A percentile compares a stretch with the other conserved stretches of the same genome.
These are phyloP conservation scores for Euclidium syriacum DNA, from an alignment of 345 rosid genomes.

Conservation along the genomic window DNA sequence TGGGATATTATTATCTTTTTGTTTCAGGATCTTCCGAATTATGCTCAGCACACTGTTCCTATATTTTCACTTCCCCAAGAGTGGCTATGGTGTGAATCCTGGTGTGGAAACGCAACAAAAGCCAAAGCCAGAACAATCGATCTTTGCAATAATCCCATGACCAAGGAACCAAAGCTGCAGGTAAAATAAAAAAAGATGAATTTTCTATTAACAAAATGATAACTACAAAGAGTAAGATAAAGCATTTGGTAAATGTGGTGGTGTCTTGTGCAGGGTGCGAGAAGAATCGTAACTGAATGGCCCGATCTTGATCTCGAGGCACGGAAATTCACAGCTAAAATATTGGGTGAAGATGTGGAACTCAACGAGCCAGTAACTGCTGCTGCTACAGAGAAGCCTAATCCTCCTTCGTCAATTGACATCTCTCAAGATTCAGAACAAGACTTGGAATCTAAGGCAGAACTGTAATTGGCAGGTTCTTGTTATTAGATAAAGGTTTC, in stretches of 20 bases:
- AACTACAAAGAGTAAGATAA: no score
- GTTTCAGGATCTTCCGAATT: constrained; percentile 96
- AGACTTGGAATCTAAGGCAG: constrained; percentile 68
- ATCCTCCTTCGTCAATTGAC: constrained; percentile 22
- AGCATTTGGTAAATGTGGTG: not conserved
- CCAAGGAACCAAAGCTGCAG: constrained; percentile 98
- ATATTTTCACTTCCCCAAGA: constrained; percentile 94
- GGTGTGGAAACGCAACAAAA: constrained; percentile 98
- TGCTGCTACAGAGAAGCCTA: constrained; percentile 18
- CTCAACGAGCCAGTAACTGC: constrained; percentile 36
- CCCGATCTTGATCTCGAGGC: constrained; percentile 72
- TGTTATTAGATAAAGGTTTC: constrained; percentile 9
- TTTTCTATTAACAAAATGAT: not conserved
- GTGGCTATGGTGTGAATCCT: constrained; percentile 99
- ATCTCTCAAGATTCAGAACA: constrained; percentile 26
- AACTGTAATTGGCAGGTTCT: constrained; percentile 40
- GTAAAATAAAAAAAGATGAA: constrained; percentile 36
- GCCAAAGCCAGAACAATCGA: constrained; percentile 92
- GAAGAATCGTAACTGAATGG: constrained; percentile 88
- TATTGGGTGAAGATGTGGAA: constrained; percentile 67
- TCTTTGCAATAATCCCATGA: constrained; percentile 99
- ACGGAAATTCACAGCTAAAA: constrained; percentile 61
- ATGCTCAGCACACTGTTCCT: constrained; percentile 95
- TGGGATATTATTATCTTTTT: constrained; percentile 13
- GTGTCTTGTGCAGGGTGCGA: constrained; percentile 64